Conservation (phyloP, 805 yeast species). For the Teunomyces kruisii region DNA sequence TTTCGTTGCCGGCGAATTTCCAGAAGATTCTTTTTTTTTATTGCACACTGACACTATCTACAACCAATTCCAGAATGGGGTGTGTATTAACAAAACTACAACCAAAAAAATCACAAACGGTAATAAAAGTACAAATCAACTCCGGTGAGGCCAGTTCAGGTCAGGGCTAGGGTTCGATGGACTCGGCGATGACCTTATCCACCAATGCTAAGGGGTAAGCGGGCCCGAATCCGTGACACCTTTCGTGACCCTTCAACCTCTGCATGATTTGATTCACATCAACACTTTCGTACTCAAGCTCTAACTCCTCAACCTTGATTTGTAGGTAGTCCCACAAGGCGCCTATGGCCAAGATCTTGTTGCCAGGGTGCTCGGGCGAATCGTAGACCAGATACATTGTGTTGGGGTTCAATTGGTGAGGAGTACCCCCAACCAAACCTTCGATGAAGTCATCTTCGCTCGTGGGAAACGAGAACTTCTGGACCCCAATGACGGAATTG, state of each 20-base stretch:
- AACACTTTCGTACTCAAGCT: conserved; percentile 45
- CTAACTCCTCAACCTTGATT: conserved; percentile 45
- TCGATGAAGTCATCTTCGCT: conserved; percentile 34
- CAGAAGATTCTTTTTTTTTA: conserved; percentile 1
- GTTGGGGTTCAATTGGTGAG: conserved; percentile 21
- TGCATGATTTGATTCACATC: conserved; percentile 62
- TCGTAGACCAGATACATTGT: conserved; percentile 33
- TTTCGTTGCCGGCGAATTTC: conserved; percentile 1
- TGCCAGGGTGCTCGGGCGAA: conserved; percentile 38
- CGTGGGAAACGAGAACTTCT: conserved; percentile 34
- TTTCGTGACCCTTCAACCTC: conserved; percentile 62
- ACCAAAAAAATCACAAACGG: conserved; percentile 1
- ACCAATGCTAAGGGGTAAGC: conserved; percentile 53
- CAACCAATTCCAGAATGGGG: not conserved
- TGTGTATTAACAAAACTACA: not conserved
- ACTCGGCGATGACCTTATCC: conserved; percentile 33
- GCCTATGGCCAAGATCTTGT: conserved; percentile 62
- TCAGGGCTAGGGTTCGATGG: conserved; percentile 4
- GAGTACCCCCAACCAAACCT: conserved; percentile 23
- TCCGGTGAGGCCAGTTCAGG: not conserved
- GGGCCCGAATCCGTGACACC: conserved; percentile 80
- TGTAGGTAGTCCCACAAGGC: conserved; percentile 82
- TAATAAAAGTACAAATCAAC: not conserved
- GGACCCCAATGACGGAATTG: not conserved
- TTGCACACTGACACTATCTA: too few species aligned